Conservation (phyloP, 371 early-diverging fungal genomes). For the Rhizopus microsporus region DNA sequence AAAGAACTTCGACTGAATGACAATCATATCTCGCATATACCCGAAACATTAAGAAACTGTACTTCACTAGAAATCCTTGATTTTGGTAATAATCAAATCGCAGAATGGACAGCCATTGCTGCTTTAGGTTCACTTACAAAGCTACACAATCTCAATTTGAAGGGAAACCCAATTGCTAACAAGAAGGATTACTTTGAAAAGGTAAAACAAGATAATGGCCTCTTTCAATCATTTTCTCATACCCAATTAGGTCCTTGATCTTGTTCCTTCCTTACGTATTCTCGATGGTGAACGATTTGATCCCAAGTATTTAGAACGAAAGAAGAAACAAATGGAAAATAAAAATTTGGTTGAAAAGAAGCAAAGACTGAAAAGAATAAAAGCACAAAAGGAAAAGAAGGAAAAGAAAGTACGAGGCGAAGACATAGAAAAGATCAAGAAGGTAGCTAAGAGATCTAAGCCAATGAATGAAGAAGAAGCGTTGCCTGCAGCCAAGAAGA, state of each 20-base stretch:
- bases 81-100: constrained; percentile 71
- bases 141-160: constrained; percentile 74
- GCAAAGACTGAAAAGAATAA: constrained; percentile 38
- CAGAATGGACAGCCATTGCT: constrained; percentile 69
- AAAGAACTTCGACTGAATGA: constrained; percentile 81
- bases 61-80: constrained; percentile 69
- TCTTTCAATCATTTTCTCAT: not conserved
- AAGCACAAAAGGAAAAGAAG: constrained; percentile 30
- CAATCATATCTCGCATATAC: constrained; percentile 70
- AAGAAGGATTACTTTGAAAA: constrained; percentile 66
- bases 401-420: constrained; percentile 28
- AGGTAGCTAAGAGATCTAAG: constrained; percentile 7
- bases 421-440: constrained; percentile 10
- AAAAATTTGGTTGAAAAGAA: constrained; percentile 44
- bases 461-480: constrained; percentile 7
- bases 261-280: constrained; percentile 73
- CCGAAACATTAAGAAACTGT: constrained; percentile 60
- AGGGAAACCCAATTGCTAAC: constrained; percentile 77
- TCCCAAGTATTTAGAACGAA: constrained; percentile 70
- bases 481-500: constrained; percentile 10
- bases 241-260: constrained; percentile 47
- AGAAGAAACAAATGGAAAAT: constrained; percentile 54
- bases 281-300: constrained; percentile 87
- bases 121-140: constrained; percentile 58
- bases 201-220: constrained; percentile 30